These are phyloP conservation scores for Trichosporon sp. DNA, from an alignment of 1,284 basidiomycete genomes.

Conservation along the genomic window DNA sequence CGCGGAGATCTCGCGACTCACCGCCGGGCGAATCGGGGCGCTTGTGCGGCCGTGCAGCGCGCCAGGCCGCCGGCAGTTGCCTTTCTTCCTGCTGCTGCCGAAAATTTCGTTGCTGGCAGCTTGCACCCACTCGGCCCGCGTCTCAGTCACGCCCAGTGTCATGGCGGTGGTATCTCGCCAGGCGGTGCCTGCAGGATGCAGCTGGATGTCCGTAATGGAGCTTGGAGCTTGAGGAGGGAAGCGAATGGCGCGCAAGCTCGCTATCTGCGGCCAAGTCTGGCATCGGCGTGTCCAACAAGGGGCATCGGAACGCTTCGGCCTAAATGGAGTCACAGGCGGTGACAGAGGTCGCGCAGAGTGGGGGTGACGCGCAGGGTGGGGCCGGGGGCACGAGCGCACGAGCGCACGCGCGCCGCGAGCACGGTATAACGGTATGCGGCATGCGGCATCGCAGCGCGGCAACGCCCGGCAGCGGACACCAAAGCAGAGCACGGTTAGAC, in stretches of 20 bases:
- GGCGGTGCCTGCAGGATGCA: background rate
- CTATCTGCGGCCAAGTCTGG: background rate
- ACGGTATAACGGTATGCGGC: background rate
- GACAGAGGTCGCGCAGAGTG: background rate
- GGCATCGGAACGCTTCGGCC: background rate
- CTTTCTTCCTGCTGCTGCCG: background rate
- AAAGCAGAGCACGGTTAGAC: background rate
- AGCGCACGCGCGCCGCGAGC: no score
- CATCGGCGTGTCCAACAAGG: no score
- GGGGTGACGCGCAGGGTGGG: conserved; percentile 1
- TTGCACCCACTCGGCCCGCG: no score
- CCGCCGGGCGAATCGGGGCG: background rate
- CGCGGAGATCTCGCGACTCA: background rate
- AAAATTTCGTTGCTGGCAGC: background rate
- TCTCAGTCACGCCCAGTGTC: no score
- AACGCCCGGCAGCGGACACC: background rate
- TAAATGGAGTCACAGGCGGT: background rate
- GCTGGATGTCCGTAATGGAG: background rate
- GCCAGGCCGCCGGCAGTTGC: background rate
- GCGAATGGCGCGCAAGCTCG: background rate
- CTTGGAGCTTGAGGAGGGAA: no score
- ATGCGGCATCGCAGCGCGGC: background rate
- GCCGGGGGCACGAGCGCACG: background rate
- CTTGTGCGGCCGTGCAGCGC: background rate
- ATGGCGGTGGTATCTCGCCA: no score